Evolutionary conservation across 345 rosid genomes (phyloP).

Genomic region (Linum trigynum): DNA sequence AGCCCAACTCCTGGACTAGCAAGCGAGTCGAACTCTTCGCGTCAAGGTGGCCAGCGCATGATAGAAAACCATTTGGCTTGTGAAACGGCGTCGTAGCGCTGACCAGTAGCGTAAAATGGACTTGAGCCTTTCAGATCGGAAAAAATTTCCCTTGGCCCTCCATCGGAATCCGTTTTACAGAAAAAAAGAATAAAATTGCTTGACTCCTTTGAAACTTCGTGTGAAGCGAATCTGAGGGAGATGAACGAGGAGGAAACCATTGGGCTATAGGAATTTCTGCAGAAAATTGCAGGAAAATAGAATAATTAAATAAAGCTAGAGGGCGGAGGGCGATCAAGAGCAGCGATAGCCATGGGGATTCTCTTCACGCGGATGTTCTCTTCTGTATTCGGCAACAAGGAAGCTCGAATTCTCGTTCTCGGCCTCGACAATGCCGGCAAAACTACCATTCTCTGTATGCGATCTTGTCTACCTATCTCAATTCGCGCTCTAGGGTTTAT

Average conservation of each 20-base stretch:
- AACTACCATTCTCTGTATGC: conserved; percentile 69
- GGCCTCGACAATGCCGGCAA: conserved; percentile 94
- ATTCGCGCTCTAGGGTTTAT: neutral
- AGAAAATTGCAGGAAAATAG: neutral
- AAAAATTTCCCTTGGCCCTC: neutral
- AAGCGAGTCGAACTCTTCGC: no score
- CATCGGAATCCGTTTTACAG: neutral
- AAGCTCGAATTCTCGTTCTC: conserved; percentile 82
- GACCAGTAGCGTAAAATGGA: neutral
- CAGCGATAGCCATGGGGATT: conserved; percentile 44
- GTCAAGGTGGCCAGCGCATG: no score
- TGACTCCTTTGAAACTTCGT: neutral
- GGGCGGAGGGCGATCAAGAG: neutral
- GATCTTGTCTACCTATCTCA: neutral
- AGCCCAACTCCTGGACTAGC: no score
- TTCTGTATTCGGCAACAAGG: conserved; percentile 59
- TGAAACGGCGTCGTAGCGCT: neutral
- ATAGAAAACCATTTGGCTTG: no score
- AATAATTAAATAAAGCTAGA: neutral
- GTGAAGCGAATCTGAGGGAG: neutral
- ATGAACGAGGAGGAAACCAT: neutral
- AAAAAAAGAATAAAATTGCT: no score
- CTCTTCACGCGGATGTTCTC: conserved; percentile 70
- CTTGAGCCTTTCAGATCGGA: neutral
- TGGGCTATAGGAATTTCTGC: neutral